Conservation (phyloP, 176 grass and related monocot species). For the Triticum timopheevii region DNA sequence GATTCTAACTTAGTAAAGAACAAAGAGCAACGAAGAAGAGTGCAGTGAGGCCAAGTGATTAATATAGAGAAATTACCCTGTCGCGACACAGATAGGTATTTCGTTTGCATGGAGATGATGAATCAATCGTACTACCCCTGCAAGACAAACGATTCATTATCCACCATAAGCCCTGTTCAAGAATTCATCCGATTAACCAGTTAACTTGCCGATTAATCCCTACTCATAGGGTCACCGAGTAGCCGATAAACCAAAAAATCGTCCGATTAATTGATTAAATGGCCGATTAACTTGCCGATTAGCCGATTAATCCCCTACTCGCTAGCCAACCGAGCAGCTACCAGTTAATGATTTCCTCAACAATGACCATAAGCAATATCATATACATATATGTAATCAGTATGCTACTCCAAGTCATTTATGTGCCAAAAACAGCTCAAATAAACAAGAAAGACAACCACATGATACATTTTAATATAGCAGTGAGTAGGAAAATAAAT, state of each 20-base stretch:
- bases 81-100: constrained; percentile 81
- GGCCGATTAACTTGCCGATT: too few species aligned
- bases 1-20: constrained; percentile 9
- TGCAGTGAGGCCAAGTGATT: neutral
- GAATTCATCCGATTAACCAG: too few species aligned
- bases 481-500: neutral
- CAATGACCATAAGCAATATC: neutral
- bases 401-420: neutral
- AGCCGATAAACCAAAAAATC: too few species aligned
- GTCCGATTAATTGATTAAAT: too few species aligned
- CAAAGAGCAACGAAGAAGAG: neutral
- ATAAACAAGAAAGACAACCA: neutral
- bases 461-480: neutral
- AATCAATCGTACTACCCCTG: constrained; percentile 67
- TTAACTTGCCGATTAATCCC: too few species aligned
- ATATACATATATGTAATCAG: neutral
- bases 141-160: constrained; percentile 21
- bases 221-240: too few species aligned
- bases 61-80: constrained; percentile 51
- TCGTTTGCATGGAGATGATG: constrained; percentile 72
- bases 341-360: too few species aligned
- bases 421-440: neutral
- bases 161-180: neutral
- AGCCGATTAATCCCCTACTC: too few species aligned
- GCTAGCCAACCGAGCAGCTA: too few species aligned